phyloP scores from a whole-genome alignment of 2,329 filamentous ascomycete species.

The Penicillium sp. region DNA sequence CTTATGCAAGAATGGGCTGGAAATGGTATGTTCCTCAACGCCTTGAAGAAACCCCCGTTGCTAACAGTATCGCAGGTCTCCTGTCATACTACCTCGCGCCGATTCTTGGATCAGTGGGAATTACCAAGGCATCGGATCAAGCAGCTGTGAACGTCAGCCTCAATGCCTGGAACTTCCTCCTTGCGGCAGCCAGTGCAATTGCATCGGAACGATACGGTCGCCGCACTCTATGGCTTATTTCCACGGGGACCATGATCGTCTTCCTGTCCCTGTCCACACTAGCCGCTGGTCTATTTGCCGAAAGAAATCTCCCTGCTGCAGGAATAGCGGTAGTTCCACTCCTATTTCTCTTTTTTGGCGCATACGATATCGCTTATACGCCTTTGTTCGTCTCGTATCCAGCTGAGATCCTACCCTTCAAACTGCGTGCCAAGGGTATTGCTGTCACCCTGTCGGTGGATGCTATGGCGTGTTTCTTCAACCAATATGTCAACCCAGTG shows the following conservation, averaged over 20 bases:
- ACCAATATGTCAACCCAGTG: slow-evolving; percentile 47
- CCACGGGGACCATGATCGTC: slow-evolving; percentile 22
- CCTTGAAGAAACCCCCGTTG: too few species aligned
- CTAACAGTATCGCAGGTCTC: slow-evolving; percentile 18
- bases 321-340: slow-evolving; percentile 37
- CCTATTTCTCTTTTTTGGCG: slow-evolving; percentile 35
- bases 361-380: slow-evolving; percentile 34
- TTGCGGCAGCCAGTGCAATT: slow-evolving; percentile 21
- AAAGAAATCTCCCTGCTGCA: slow-evolving; percentile 23
- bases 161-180: slow-evolving; percentile 25
- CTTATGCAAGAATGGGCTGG: slow-evolving; percentile 26
- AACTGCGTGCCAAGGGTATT: slow-evolving; percentile 39
- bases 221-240: slow-evolving; percentile 23
- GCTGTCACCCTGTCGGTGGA: slow-evolving; percentile 30
- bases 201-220: slow-evolving; percentile 27
- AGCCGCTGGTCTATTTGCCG: slow-evolving; percentile 23
- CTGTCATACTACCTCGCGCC: slow-evolving; percentile 39
- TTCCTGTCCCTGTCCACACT: slow-evolving; percentile 26
- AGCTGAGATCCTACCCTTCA: slow-evolving; percentile 38
- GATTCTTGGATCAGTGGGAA: slow-evolving; percentile 38
- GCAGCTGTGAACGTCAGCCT: slow-evolving; percentile 28
- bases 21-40: slow-evolving; percentile 14
- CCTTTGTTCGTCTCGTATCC: slow-evolving; percentile 32
- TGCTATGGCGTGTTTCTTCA: slow-evolving; percentile 38
- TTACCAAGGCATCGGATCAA: slow-evolving; percentile 28